These are phyloP conservation scores for Punctularia strigosozonata DNA, from an alignment of 768 basidiomycete genomes.

Conservation along the genomic window DNA sequence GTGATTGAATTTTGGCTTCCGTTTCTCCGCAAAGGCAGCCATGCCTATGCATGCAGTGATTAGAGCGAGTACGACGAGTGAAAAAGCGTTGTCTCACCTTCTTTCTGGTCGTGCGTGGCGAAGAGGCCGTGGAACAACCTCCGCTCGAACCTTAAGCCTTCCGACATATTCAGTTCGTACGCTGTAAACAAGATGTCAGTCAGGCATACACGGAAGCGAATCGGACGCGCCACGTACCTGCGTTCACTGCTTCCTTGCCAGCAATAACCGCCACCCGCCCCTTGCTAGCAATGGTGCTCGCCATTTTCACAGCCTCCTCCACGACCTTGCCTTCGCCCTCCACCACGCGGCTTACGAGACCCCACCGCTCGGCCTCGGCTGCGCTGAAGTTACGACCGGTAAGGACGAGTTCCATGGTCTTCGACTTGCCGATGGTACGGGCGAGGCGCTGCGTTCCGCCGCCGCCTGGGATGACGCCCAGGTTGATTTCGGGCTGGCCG, in stretches of 20 bases:
- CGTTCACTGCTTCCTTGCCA: constrained; percentile 90
- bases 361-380: constrained; percentile 77
- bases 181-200: constrained; percentile 30
- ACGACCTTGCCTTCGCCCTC: constrained; percentile 74
- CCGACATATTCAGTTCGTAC: constrained; percentile 66
- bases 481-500: constrained; percentile 92
- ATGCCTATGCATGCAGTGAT: constrained; percentile 49
- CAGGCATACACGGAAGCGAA: background rate
- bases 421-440: constrained; percentile 78
- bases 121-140: constrained; percentile 87
- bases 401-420: constrained; percentile 88
- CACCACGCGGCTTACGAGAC: constrained; percentile 76
- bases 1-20: constrained; percentile 76
- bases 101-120: constrained; percentile 91
- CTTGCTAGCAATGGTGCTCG: constrained; percentile 68
- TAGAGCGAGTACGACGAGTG: background rate
- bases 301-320: constrained; percentile 77
- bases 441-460: constrained; percentile 91
- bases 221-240: constrained; percentile 31
- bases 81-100: constrained; percentile 44
- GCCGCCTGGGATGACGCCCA: constrained; percentile 90
- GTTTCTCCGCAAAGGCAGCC: constrained; percentile 89
- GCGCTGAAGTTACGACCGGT: constrained; percentile 80
- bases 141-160: constrained; percentile 82
- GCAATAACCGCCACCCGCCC: constrained; percentile 76